A percentile compares a stretch with the other conserved stretches of the same genome.
Evolutionary conservation across 2,329 filamentous ascomycete genomes (phyloP).

Genomic region (Ophiostoma populinum): DNA sequence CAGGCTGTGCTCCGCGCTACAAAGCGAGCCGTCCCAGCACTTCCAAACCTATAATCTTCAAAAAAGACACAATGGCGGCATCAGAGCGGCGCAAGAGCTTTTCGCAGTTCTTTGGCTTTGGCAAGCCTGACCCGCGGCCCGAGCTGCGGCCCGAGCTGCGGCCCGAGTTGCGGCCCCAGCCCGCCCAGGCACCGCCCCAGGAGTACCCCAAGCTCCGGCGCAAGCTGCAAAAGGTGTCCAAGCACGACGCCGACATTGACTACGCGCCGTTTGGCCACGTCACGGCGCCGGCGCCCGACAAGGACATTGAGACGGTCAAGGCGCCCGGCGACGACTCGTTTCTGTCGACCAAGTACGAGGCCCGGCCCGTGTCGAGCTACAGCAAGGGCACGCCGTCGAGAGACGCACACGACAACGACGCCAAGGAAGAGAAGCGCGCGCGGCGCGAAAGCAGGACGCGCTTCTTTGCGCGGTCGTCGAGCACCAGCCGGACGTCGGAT

Average conservation of each 20-base stretch:
- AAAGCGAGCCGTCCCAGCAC: background rate
- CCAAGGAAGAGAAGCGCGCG: slow-evolving; percentile 10
- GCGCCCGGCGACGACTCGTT: slow-evolving; percentile 6
- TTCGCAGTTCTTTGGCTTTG: slow-evolving; percentile 9
- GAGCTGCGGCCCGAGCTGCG: background rate
- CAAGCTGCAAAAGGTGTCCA: slow-evolving; percentile 19
- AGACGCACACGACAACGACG: slow-evolving; percentile 2
- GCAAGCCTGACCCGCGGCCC: slow-evolving; percentile 6
- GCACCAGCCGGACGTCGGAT: slow-evolving; percentile 4
- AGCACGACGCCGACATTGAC: slow-evolving; percentile 7
- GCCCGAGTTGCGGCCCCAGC: background rate
- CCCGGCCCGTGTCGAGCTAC: slow-evolving; percentile 4
- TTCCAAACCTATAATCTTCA: background rate
- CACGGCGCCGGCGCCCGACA: background rate
- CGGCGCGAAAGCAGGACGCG: slow-evolving; percentile 7
- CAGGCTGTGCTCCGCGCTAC: too few species aligned
- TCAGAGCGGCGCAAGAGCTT: slow-evolving; percentile 11
- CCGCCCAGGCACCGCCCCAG: too few species aligned
- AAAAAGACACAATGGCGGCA: slow-evolving; percentile 9
- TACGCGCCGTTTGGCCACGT: background rate
- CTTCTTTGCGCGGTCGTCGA: slow-evolving; percentile 6
- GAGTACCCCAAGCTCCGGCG: slow-evolving; percentile 14
- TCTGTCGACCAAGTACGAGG: slow-evolving; percentile 7
- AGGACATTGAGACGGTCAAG: slow-evolving; percentile 6
- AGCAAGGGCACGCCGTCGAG: background rate